Evolutionary conservation across 257 asterid species (phyloP).

Genomic region (Penstemon barbatus): DNA sequence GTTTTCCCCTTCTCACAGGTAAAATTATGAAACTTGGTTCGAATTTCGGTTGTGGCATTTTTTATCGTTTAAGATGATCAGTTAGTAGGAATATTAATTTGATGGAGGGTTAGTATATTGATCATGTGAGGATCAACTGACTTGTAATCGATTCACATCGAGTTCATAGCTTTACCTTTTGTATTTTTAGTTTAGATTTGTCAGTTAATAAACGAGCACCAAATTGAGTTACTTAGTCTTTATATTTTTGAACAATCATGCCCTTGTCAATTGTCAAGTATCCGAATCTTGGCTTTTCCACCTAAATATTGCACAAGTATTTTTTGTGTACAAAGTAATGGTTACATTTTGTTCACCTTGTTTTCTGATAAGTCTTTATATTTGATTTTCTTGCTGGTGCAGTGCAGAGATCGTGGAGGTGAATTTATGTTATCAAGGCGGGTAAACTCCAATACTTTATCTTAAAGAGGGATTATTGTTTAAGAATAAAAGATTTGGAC

Average conservation of each 20-base stretch:
- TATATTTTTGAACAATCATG: no score
- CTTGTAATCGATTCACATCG: neutral
- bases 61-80: neutral
- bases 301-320: no score
- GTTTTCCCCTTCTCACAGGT: no score
- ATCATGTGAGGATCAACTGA: slow-evolving; percentile 14
- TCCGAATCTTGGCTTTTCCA: no score
- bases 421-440: slow-evolving; percentile 31
- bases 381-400: slow-evolving; percentile 29
- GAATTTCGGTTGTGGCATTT: neutral
- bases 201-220: neutral
- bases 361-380: no score
- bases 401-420: slow-evolving; percentile 52
- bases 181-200: neutral
- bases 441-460: slow-evolving; percentile 61
- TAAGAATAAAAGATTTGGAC: slow-evolving; percentile 57
- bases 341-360: no score
- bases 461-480: slow-evolving; percentile 62
- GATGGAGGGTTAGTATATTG: neutral
- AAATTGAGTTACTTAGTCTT: neutral
- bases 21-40: no score
- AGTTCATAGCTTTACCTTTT: neutral
- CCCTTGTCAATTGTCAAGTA: no score
- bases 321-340: no score
- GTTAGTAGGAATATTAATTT: neutral